phyloP scores from a whole-genome alignment of 176 grass and related monocot genomes.

The Oryza nivara region DNA sequence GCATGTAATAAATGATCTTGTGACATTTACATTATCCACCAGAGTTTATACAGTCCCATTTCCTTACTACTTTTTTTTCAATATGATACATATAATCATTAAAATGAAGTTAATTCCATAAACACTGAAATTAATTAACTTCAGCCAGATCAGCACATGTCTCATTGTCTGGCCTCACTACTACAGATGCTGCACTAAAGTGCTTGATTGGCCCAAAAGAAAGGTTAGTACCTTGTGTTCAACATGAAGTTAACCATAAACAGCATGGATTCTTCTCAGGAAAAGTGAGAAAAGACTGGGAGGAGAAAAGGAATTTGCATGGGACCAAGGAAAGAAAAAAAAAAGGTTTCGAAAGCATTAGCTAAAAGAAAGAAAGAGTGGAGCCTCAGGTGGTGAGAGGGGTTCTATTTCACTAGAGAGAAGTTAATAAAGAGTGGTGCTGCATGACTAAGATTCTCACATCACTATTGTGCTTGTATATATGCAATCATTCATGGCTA shows the following conservation, averaged over 20 bases:
- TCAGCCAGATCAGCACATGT: not conserved
- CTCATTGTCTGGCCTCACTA: not conserved
- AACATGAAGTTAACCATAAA: constrained; percentile 26
- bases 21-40: no score
- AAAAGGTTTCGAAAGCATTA: not conserved
- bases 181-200: not conserved
- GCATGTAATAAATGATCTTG: not conserved
- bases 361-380: not conserved
- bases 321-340: not conserved
- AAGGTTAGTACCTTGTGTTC: not conserved
- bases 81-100: not conserved
- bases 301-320: not conserved
- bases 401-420: constrained; percentile 1
- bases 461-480: not conserved
- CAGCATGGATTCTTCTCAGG: not conserved
- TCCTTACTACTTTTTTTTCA: not conserved
- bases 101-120: not conserved
- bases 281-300: not conserved
- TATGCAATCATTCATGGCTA: not conserved
- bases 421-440: not conserved
- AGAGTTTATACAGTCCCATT: no score
- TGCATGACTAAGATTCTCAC: constrained; percentile 12
- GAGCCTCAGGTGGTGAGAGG: not conserved
- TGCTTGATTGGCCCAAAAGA: constrained; percentile 24
- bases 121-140: not conserved